phyloP scores from a whole-genome alignment of 306 rosid species.

The Luffa aegyptiaca region DNA sequence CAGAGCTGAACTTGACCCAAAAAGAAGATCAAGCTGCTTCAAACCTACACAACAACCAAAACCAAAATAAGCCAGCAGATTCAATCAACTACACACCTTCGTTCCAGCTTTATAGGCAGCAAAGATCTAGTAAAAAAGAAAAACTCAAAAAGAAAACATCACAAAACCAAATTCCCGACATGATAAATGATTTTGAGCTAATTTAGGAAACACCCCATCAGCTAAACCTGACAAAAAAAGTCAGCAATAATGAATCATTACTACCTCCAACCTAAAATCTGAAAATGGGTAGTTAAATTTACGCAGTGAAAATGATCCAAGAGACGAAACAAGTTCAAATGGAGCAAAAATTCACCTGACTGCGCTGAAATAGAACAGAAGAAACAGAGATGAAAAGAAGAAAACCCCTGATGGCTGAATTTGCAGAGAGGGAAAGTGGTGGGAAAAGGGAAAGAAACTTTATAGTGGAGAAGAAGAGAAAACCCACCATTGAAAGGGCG shows the following conservation, averaged over 20 bases:
- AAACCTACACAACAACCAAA: conserved; percentile 5
- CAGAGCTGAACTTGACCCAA: neutral
- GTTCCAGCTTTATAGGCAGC: neutral
- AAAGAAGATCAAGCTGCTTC: conserved; percentile 1
- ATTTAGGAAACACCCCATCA: neutral
- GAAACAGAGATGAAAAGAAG: neutral
- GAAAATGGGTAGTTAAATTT: neutral
- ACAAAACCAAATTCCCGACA: neutral
- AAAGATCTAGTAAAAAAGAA: neutral
- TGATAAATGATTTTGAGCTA: neutral
- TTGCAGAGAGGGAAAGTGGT: neutral
- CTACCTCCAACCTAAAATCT: neutral
- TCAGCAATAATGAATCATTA: neutral
- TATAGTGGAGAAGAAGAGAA: neutral
- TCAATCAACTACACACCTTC: neutral
- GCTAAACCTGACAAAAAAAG: conserved; percentile 5
- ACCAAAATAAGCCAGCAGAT: neutral
- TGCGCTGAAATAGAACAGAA: neutral
- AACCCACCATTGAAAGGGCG: conserved; percentile 9
- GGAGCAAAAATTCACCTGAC: neutral
- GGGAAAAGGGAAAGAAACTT: neutral
- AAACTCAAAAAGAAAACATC: neutral
- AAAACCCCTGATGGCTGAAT: neutral
- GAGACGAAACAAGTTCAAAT: neutral
- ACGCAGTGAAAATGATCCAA: neutral